phyloP scores from a whole-genome alignment of 202 grass and related monocot genomes.

The Zoysia matrella region DNA sequence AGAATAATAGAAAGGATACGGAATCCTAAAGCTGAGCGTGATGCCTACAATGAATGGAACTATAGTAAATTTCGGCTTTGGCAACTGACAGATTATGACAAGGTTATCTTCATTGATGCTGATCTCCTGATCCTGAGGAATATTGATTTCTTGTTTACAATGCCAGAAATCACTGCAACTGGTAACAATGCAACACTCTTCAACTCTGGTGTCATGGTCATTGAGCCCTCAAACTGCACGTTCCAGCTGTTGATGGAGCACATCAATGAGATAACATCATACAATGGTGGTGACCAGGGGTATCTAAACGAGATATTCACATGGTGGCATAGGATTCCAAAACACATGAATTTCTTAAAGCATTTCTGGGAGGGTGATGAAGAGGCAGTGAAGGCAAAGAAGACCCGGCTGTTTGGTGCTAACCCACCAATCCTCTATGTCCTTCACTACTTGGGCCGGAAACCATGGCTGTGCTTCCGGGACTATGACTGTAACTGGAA shows the following conservation, averaged over 20 bases:
- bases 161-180: conserved; percentile 88
- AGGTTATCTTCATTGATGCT: conserved; percentile 94
- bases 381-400: conserved; percentile 78
- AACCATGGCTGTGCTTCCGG: conserved; percentile 66
- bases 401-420: conserved; percentile 74
- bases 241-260: conserved; percentile 88
- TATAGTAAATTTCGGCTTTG: conserved; percentile 98
- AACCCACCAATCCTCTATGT: conserved; percentile 77
- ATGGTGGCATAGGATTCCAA: conserved; percentile 92
- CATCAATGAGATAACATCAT: conserved; percentile 88
- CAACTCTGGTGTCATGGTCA: conserved; percentile 95
- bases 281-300: conserved; percentile 91
- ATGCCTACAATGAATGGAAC: conserved; percentile 99
- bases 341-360: conserved; percentile 94
- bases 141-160: conserved; percentile 88
- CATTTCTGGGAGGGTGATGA: conserved; percentile 98
- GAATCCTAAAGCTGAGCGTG: conserved; percentile 85
- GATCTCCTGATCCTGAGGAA: conserved; percentile 92
- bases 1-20: conserved; percentile 83
- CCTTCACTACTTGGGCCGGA: conserved; percentile 79
- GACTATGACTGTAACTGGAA: too few species aligned
- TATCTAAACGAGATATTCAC: conserved; percentile 97
- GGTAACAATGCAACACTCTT: conserved; percentile 96
- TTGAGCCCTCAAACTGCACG: conserved; percentile 93
- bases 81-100: conserved; percentile 99